Base-by-base conservation (phyloP, 2,329 filamentous ascomycete genomes). In the Sclerotinia sclerotiorum region DNA sequence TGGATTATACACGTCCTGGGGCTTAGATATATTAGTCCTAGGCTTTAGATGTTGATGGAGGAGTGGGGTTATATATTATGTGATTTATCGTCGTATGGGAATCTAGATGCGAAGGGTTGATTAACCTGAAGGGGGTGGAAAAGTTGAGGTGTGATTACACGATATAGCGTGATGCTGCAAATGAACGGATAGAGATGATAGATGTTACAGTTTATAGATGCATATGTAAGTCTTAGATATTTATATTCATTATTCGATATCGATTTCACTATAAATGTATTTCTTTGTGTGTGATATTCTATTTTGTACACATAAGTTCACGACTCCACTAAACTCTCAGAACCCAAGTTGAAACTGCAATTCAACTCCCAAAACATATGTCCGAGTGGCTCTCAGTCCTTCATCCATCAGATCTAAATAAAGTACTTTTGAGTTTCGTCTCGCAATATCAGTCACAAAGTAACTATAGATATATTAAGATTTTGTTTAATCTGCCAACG, bases 1-100 rank as follows among this genome's bases (percentile, higher is more conserved):
- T 93, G 67, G 87, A 92, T 73, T 93, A 93, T 76, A 80, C 81
- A 32, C 82, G 90, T 27, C 90, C 89, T 0, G 88, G 88, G 1
- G 84, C 81, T 17, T 67, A 35, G n/a, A 42, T 42, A 4, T 42
- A 15, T 17, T 42, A 42, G 39, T 13, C 15, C 39, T 2, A 17
- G 15, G 39, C 13, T 17, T 17, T 42, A 42, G 13, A 42, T 42
- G 39, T 8, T 8, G 35, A 8, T 35, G 32, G 32, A 6, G 32
- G 29, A 13, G 39, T 2, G 39, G 35, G 11, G 13, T 0, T 42
- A 42, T 42, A 42, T 42, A 42, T 15, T 17, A 2, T 42, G 13
- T 42, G 39, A 17, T 42, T 42, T 39, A 7, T 35, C 32, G 39
- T 42, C 39, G 5, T 42, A 17, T 42, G 13, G 13, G 15, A 42